Percentiles rank a stretch among this genome's conserved stretches.
Conservation (phyloP, 768 basidiomycete species). For the Cystobasidium tubakii region DNA sequence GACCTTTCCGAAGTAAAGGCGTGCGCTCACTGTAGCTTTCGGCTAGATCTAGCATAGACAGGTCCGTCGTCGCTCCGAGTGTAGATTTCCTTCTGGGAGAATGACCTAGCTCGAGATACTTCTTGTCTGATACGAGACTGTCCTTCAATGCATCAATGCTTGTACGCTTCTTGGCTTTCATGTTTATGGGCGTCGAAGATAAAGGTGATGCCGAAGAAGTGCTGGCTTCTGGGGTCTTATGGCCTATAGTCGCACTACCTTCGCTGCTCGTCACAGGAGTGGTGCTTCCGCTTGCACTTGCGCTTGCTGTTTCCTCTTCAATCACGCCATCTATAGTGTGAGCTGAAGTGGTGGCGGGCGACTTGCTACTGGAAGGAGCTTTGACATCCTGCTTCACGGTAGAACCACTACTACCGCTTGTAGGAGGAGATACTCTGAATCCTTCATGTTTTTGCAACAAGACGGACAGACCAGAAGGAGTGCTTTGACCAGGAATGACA, state of each 20-base stretch:
- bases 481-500: conserved; percentile 11
- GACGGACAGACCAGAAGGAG: conserved; percentile 19
- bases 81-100: background rate
- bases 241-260: conserved; percentile 1
- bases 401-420: background rate
- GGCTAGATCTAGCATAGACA: background rate
- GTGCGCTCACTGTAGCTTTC: conserved; percentile 6
- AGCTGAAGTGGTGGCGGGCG: background rate
- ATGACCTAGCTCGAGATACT: background rate
- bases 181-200: background rate
- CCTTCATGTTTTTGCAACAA: conserved; percentile 20
- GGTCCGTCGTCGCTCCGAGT: background rate
- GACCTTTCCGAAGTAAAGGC: conserved; percentile 6
- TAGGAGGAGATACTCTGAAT: background rate
- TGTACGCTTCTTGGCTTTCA: background rate
- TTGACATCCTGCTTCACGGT: background rate
- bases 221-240: background rate
- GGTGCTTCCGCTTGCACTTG: background rate
- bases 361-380: background rate
- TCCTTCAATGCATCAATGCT: background rate
- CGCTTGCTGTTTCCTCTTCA: background rate
- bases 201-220: background rate
- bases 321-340: background rate
- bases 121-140: background rate
- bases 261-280: background rate